phyloP scores from a whole-genome alignment of 345 rosid species.

The Combretum micranthum region DNA sequence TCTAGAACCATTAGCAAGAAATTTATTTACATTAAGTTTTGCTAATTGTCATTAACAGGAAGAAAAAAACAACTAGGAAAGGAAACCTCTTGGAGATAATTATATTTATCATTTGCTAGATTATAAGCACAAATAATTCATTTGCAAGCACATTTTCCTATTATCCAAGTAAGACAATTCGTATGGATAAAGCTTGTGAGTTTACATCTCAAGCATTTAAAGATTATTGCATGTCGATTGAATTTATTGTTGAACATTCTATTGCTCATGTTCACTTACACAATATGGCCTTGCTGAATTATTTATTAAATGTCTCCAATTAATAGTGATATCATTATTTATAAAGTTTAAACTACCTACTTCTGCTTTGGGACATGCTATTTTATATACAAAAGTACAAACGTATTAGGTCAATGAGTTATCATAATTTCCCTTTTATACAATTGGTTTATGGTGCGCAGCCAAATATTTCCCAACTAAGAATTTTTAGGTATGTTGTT shows the following conservation, averaged over 20 bases:
- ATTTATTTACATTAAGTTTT: too few relatives aligned
- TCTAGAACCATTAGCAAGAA: too few relatives aligned
- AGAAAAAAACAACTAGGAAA: too few relatives aligned
- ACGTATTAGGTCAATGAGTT: neutral
- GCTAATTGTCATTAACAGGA: too few relatives aligned
- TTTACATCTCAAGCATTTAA: conserved; percentile 8
- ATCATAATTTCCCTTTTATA: too few relatives aligned
- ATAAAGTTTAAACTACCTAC: neutral
- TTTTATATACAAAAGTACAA: too few relatives aligned
- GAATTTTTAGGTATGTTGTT: neutral
- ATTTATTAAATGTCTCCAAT: conserved; percentile 4
- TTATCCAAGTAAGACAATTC: conserved; percentile 9
- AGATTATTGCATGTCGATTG: neutral
- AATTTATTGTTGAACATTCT: neutral
- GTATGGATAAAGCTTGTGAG: conserved; percentile 9
- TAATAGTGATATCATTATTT: neutral
- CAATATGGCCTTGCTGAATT: conserved; percentile 1
- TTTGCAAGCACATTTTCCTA: conserved; percentile 1
- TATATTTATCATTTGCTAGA: neutral
- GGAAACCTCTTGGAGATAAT: too few relatives aligned
- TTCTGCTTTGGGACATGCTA: neutral
- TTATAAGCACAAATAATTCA: conserved; percentile 1
- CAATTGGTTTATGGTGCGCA: neutral
- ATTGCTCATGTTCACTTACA: conserved; percentile 2
- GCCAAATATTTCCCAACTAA: neutral